A percentile compares a stretch with the other conserved stretches of the same genome.
Evolutionary conservation across 83 land plant genomes (phyloP).

Genomic region (Picea abies): DNA sequence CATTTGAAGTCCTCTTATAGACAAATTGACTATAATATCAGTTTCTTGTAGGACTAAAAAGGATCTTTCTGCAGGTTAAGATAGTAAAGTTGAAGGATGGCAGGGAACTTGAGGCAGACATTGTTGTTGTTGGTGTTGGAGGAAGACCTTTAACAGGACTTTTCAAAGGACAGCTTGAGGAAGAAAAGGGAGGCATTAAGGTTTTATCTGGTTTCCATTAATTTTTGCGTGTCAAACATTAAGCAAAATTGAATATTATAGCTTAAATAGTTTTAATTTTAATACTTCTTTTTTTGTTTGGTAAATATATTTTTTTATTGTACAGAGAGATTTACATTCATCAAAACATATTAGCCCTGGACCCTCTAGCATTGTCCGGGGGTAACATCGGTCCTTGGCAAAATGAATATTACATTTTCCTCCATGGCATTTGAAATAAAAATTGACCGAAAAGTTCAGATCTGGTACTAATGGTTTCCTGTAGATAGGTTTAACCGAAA

Average conservation of each 20-base stretch:
- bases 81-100: constrained; percentile 87
- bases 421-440: too few species aligned
- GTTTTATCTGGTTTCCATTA: constrained; percentile 19
- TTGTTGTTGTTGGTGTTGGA: constrained; percentile 96
- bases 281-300: neutral
- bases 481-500: too few species aligned
- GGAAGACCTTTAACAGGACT: constrained; percentile 72
- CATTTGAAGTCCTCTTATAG: neutral
- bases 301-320: too few species aligned
- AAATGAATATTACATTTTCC: too few species aligned
- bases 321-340: too few species aligned
- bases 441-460: too few species aligned
- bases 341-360: too few species aligned
- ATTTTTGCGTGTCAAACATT: neutral
- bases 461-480: too few species aligned
- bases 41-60: neutral
- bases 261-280: neutral
- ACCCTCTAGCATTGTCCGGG: too few species aligned
- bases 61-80: constrained; percentile 51
- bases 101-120: constrained; percentile 70
- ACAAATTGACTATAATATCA: neutral
- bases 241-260: neutral
- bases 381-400: too few species aligned
- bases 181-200: constrained; percentile 96
- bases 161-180: constrained; percentile 86